Evolutionary conservation across 2,329 filamentous ascomycete genomes (phyloP), one percentile per base, ranked within the genome.

Genomic region (Monosporascus sp.): DNA sequence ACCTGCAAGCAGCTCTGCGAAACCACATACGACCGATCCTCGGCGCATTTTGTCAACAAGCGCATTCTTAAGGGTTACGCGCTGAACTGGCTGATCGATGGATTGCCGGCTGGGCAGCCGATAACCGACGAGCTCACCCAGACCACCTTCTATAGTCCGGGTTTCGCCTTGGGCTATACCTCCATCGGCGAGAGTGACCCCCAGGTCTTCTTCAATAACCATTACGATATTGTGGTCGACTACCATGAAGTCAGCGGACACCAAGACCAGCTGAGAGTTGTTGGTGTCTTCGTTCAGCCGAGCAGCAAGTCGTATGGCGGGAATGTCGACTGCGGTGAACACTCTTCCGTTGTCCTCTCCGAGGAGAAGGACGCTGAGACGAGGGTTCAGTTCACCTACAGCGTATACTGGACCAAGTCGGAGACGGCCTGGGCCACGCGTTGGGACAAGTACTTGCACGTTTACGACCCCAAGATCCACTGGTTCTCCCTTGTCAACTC

Each of bases 401-500:
- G 88, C 60, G 90, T 97, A 16, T 88, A 87, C 72, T 99, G 94
- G 94, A 82, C 81, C 53, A 83, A 85, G 61, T 97, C 91, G 1
- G 68, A 80, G 1, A 97, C 92, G 1, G 90, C 88, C 1, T 99
- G 96, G 87, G 94, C 94, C 27, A 99, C 94, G 14, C 84, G 94
- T 59, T 99, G 94, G 94, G 94, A 99, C 78, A 97, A 96, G 73
- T 97, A 97, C 69, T 81, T 99, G 37, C 93, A 97, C 66, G 93
- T 99, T 31, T 95, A 92, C 67, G 92, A 97, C 70, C 92, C 94
- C 50, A 95, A 94, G 77, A 97, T 99, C 64, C 94, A 99, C 72
- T 99, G 94, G 94, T 96, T 97, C 76, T 97, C 92, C 55, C 84
- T 99, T 49, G 89, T 97, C 73, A 96, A 96, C 73, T 97, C 92